Evolutionary conservation across 2,329 filamentous ascomycete species (phyloP).

Genomic region (Paecilomyces fulvus): DNA sequence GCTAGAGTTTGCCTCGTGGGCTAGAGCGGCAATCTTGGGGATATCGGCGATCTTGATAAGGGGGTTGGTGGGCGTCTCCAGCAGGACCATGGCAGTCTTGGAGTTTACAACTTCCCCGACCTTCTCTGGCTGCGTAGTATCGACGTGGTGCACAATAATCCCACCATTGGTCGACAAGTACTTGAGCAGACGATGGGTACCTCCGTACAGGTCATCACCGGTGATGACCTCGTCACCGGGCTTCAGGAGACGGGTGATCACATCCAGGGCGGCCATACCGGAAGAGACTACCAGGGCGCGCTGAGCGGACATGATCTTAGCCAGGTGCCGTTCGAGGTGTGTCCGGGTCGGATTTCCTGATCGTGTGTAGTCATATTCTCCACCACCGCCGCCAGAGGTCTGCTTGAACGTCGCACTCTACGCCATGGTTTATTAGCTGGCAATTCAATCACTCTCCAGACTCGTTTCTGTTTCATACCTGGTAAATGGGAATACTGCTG

Average conservation of each 20-base stretch:
- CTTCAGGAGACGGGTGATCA: constrained; percentile 81
- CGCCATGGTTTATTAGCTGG: background rate
- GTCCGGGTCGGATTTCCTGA: constrained; percentile 95
- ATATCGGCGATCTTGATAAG: constrained; percentile 98
- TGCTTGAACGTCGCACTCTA: constrained; percentile 96
- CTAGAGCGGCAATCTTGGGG: constrained; percentile 62
- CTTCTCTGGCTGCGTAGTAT: constrained; percentile 71
- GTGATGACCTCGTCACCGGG: constrained; percentile 96
- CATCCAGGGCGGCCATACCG: constrained; percentile 94
- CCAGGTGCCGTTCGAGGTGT: constrained; percentile 89
- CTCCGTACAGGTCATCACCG: constrained; percentile 93
- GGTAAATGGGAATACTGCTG: constrained; percentile 94
- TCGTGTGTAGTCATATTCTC: constrained; percentile 96
- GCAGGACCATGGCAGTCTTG: constrained; percentile 89
- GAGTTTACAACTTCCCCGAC: constrained; percentile 60
- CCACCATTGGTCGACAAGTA: constrained; percentile 83
- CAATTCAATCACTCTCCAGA: background rate
- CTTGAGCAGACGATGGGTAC: constrained; percentile 86
- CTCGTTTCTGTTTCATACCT: constrained; percentile 39
- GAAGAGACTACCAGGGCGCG: constrained; percentile 89
- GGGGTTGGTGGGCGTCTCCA: constrained; percentile 95
- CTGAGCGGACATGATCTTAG: constrained; percentile 96
- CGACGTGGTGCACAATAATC: constrained; percentile 91
- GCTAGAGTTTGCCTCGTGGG: constrained; percentile 68
- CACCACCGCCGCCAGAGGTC: constrained; percentile 66